Evolutionary conservation across 2,329 filamentous ascomycete species (phyloP), one percentile per base, ranked within the genome.

Genomic region (Claviceps sp.): DNA sequence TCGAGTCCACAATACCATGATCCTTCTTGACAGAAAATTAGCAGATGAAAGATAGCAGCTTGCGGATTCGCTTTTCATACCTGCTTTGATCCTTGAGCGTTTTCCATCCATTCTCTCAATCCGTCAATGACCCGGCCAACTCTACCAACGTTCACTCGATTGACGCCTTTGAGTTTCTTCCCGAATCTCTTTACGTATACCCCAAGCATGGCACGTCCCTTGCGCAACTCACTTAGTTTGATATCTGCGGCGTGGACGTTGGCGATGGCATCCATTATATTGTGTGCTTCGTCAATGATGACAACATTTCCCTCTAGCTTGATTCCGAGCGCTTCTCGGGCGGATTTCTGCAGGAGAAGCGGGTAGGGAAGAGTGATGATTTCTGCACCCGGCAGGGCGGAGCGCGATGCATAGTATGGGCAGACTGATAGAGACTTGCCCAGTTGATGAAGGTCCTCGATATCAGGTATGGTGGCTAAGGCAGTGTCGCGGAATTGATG

Each of bases 271-370:
- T 96, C 90, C 85, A 96, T 95, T 50, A 98, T 79, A 62, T 98
- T 98, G 65, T 98, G 93, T 0, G 93, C 93, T 71, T 98, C 93
- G 59, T 98, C 93, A 47, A 98, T 87, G 26, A 98, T 86, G n/a
- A 98, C 82, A 0, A 98, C 75, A 61, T 95, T 93, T 5, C 83
- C 82, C 60, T 94, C 89, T 8, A 98, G 69, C 24, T 85, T 91
- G 44, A 98, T 82, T 0, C 86, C 85, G 0, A 98, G 74, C 0
- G 93, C 89, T 55, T 97, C 90, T 48, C 93, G 77, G 0, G 93
- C 90, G 4, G 82, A 87, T 60, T 84, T 87, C 62, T 97, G 93
- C 3, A 98, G 72, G 0, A 98, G 75, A 6, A 98, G 69, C 1
- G 91, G 91, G 63, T 98, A 98, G 0, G 93, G 93, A 17, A 98